Percentiles rank a stretch among this genome's conserved stretches.
Conservation (phyloP, 345 rosid genomes). For the Camelina hispida region DNA sequence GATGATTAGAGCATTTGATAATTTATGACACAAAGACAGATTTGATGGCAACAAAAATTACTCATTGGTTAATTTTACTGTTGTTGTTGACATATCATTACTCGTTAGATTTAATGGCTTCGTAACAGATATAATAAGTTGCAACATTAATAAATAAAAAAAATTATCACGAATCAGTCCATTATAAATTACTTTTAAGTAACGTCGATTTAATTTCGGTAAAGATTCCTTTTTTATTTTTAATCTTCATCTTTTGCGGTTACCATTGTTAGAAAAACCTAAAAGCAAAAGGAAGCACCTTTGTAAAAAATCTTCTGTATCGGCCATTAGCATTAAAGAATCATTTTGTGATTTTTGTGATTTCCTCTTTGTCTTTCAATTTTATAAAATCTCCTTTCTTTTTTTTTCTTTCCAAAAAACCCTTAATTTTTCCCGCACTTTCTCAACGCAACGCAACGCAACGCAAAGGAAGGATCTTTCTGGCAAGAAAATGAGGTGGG, state of each 20-base stretch:
- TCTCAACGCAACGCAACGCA: conserved; percentile 28
- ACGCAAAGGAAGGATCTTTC: conserved; percentile 20
- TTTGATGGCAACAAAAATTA: neutral
- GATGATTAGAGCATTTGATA: neutral
- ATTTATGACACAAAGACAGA: neutral
- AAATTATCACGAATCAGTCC: neutral
- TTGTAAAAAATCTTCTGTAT: conserved; percentile 38
- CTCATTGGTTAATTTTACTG: neutral
- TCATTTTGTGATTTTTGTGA: conserved; percentile 21
- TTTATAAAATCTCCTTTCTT: conserved; percentile 24
- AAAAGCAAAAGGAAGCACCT: conserved; percentile 27
- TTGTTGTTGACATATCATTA: neutral
- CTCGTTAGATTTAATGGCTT: neutral
- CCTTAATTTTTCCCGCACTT: conserved; percentile 43
- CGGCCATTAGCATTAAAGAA: conserved; percentile 28
- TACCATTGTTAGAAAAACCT: conserved; percentile 15
- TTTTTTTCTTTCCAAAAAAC: conserved; percentile 11
- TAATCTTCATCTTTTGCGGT: neutral
- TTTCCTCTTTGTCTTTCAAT: conserved; percentile 10
- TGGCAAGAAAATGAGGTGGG: conserved; percentile 71
- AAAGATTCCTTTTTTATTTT: neutral
- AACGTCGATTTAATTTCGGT: neutral
- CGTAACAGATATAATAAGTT: no score
- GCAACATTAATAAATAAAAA: no score
- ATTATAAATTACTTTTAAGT: no score